Base-by-base conservation (phyloP, 176 grass and related monocot species). In the sorghum (Sorghum bicolor) region DNA sequence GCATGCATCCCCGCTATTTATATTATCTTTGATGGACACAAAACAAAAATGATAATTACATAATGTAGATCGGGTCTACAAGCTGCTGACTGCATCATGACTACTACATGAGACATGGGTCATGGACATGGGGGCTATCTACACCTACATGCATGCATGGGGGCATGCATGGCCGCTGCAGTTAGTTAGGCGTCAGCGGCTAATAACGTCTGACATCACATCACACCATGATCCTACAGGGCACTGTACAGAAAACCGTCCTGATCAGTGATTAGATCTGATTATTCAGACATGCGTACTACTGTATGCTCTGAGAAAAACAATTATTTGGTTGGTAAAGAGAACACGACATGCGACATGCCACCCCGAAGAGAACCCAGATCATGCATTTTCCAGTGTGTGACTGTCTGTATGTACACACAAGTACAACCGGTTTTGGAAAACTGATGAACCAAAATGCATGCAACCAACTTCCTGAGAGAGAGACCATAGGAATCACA, bases 41-140 rank as follows among this genome's bases (percentile, higher is more conserved):
- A 47, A 76, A 69, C 70, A 60, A 57, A 76, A 70, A 19, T 11
- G 80, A 57, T 77, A 63, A 31, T 64, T 72, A 41, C 69, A 69
- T 33, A 25, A 30, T 68, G 63, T 26, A 38, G 69, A n/a, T 75
- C 37, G 22, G 63, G 37, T 41, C 47, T 48, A 70, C 80, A 48
- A 3, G 8, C 41, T 29, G 64, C 41, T 48, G 5, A 5, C 50
- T 38, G 12, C 43, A 74, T 20, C 34, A 22, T 13, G 67, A 70
- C 13, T 45, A 45, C 11, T 3, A 45, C 64, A 60, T 70, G 38
- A 31, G 32, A 13, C 40, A 55, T 30, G 72, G 9, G 19, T 28
- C 40, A 45, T 69, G 67, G 2, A 1, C 15, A 17, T 14, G 44
- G 13, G 13, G 45, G 45, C 45, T 48, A n/a, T 22, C 20, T 22